Evolutionary conservation across 2,329 filamentous ascomycete species (phyloP).

Genomic region (Dothideomycetes sp.): DNA sequence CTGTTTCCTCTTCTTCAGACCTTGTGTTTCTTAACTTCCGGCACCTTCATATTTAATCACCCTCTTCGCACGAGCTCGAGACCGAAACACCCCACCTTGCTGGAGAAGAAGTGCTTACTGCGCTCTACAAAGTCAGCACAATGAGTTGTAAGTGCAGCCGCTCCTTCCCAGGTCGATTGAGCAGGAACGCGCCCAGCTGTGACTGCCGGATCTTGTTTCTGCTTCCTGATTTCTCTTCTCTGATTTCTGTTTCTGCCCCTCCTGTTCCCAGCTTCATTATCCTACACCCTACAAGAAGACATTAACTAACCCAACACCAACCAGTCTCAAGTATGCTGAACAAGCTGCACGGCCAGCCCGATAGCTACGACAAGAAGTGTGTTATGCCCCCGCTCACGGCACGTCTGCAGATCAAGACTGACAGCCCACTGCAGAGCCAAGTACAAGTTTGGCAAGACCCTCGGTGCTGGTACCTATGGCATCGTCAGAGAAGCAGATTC

Average conservation of each 20-base stretch:
- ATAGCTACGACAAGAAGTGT: conserved; percentile 98
- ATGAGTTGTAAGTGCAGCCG: conserved; percentile 12
- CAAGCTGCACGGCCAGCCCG: conserved; percentile 91
- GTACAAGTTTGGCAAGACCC: conserved; percentile 85
- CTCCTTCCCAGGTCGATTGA: background rate
- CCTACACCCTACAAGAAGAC: background rate
- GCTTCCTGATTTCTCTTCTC: background rate
- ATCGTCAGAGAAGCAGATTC: conserved; percentile 93
- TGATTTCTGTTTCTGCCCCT: background rate
- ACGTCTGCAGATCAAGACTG: conserved; percentile 15
- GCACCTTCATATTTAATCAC: too few species aligned
- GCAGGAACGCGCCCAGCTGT: background rate
- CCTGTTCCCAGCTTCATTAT: too few species aligned
- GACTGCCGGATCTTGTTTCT: background rate
- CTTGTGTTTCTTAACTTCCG: too few species aligned
- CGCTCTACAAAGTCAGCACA: background rate
- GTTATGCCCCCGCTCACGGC: conserved; percentile 18
- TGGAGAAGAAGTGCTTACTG: background rate
- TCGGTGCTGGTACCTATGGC: conserved; percentile 95
- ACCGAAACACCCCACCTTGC: background rate
- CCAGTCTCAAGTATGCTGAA: conserved; percentile 84
- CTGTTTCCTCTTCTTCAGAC: too few species aligned
- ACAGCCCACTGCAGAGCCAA: conserved; percentile 57
- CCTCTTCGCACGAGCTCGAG: background rate
- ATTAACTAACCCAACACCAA: conserved; percentile 11